Conservation (phyloP, 1,284 basidiomycete genomes). For the Rhodotorula sp. region DNA sequence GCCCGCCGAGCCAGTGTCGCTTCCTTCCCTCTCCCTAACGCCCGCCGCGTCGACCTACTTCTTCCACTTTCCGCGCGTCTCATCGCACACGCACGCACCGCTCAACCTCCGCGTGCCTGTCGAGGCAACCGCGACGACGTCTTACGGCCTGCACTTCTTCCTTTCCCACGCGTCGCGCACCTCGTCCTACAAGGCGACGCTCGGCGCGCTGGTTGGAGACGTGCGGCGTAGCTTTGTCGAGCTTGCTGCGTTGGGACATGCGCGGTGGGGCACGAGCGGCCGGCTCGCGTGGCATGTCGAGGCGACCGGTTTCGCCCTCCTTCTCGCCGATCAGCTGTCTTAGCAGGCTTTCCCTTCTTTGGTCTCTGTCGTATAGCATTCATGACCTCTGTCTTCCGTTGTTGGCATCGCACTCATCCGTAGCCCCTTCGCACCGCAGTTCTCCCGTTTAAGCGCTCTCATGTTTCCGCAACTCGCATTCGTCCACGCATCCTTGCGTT, state of each 20-base stretch:
- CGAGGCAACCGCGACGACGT: constrained; percentile 9
- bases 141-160: constrained; percentile 41
- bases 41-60: constrained; percentile 34
- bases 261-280: constrained; percentile 36
- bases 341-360: no score
- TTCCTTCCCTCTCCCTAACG: constrained; percentile 15
- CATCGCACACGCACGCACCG: constrained; percentile 25
- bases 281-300: constrained; percentile 40
- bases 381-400: neutral
- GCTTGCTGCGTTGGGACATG: constrained; percentile 32
- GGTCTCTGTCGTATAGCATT: neutral
- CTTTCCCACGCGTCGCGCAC: constrained; percentile 24
- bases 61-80: constrained; percentile 31
- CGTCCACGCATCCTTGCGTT: no score
- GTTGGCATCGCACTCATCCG: neutral
- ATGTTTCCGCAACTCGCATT: no score
- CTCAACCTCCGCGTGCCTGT: neutral
- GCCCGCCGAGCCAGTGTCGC: constrained; percentile 33
- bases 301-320: constrained; percentile 14
- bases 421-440: neutral
- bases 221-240: constrained; percentile 40
- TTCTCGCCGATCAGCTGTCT: neutral
- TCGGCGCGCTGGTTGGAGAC: constrained; percentile 34
- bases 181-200: constrained; percentile 32
- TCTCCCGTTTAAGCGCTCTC: no score